Evolutionary conservation across 352 stramenopile species (phyloP).

Genomic region (Globisporangium parvum): DNA sequence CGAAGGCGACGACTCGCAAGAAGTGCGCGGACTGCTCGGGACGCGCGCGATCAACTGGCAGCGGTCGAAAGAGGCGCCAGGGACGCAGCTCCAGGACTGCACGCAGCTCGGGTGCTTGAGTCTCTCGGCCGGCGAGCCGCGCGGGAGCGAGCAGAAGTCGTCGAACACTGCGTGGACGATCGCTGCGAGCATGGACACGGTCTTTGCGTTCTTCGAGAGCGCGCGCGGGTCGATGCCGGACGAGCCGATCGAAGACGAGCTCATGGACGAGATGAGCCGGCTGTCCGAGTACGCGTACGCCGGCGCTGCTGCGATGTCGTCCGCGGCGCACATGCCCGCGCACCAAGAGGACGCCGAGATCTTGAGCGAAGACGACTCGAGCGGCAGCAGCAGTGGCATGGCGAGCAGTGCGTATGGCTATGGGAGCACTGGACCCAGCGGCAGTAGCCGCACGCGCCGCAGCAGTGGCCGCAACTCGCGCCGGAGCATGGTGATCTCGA

Average conservation of each 20-base stretch:
- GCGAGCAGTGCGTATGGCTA: background rate
- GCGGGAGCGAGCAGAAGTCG: conserved; percentile 55
- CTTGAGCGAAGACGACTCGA: conserved; percentile 29
- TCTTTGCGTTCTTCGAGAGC: conserved; percentile 84
- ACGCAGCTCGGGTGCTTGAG: conserved; percentile 69
- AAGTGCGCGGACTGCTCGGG: conserved; percentile 58
- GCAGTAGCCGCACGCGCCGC: conserved; percentile 17
- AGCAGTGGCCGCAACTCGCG: conserved; percentile 39
- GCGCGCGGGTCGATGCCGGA: conserved; percentile 73
- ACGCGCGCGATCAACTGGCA: conserved; percentile 82
- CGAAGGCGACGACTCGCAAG: conserved; percentile 51
- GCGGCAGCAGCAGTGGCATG: conserved; percentile 1
- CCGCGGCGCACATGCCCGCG: conserved; percentile 39
- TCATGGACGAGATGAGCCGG: conserved; percentile 78
- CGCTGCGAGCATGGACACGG: conserved; percentile 73
- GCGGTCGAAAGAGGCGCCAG: conserved; percentile 57
- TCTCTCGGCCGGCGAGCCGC: conserved; percentile 68
- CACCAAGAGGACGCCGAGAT: conserved; percentile 77
- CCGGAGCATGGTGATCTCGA: conserved; percentile 80
- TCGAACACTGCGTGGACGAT: conserved; percentile 84
- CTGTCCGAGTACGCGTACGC: conserved; percentile 70
- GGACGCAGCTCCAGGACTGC: conserved; percentile 64
- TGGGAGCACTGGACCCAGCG: background rate
- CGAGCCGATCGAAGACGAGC: conserved; percentile 57
- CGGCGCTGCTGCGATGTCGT: conserved; percentile 44